phyloP scores from a whole-genome alignment of 176 grass and related monocot genomes.

The Olyra latifolia region DNA sequence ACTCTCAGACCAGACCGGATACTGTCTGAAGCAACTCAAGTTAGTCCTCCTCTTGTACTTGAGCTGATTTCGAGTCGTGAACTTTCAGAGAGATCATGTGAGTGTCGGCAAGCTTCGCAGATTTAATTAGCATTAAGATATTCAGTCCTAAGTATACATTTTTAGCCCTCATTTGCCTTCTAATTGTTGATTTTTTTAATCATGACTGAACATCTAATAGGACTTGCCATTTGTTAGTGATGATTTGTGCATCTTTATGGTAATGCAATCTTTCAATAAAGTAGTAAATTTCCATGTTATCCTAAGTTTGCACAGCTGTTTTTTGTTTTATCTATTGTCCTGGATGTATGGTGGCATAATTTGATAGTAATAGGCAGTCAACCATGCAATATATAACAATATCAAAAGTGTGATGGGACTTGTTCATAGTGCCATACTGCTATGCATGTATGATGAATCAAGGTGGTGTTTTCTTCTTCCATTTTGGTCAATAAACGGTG shows the following conservation, averaged over 20 bases:
- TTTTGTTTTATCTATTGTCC: background rate
- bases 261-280: background rate
- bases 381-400: slow-evolving; percentile 13
- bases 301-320: background rate
- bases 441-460: slow-evolving; percentile 23
- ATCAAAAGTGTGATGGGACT: background rate
- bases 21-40: background rate
- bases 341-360: background rate
- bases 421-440: slow-evolving; percentile 41
- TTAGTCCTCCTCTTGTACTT: background rate
- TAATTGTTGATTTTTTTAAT: background rate
- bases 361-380: slow-evolving; percentile 22
- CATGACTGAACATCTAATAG: background rate
- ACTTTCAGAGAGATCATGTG: background rate
- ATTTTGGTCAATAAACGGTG: background rate
- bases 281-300: slow-evolving; percentile 6
- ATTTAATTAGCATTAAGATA: background rate
- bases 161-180: background rate
- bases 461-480: background rate
- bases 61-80: background rate
- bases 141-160: background rate
- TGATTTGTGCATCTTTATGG: background rate
- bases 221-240: background rate
- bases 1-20: background rate
- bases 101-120: background rate